Evolutionary conservation across 1,139 yeast genomes (phyloP).

Genomic region (Nadsonia starkeyi-henricii): DNA sequence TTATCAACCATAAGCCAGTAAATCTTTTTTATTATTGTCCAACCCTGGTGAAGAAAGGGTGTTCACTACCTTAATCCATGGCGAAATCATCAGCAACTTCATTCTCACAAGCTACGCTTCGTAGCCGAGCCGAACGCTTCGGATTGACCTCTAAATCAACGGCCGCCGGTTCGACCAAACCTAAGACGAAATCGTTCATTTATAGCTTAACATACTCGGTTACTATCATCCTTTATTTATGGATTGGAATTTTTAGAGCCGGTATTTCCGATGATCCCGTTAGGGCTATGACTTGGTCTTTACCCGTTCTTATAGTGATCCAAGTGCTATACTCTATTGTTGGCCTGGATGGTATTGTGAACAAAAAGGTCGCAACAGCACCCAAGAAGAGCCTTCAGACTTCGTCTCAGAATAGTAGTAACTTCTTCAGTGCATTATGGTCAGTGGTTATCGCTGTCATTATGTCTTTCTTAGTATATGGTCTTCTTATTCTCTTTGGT

Average conservation of each 20-base stretch:
- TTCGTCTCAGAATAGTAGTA: constrained; percentile 9
- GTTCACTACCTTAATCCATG: no score
- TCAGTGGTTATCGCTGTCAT: constrained; percentile 27
- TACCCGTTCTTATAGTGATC: constrained; percentile 13
- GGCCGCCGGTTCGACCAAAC: not conserved
- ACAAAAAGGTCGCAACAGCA: constrained; percentile 6
- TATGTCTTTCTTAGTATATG: constrained; percentile 39
- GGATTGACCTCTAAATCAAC: not conserved
- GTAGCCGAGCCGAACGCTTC: not conserved
- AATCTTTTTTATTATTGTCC: no score
- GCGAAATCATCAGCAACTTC: not conserved
- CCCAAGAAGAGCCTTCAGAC: constrained; percentile 8
- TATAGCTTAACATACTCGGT: not conserved
- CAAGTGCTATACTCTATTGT: constrained; percentile 17
- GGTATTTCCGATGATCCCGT: constrained; percentile 12
- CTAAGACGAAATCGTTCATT: not conserved
- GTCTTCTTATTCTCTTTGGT: constrained; percentile 56
- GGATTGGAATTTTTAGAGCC: constrained; percentile 7
- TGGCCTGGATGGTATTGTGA: constrained; percentile 12
- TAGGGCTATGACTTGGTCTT: constrained; percentile 14
- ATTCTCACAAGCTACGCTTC: not conserved
- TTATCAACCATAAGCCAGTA: no score
- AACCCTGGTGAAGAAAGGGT: no score
- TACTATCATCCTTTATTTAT: not conserved
- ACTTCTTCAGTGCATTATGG: constrained; percentile 18